Evolutionary conservation across 1,139 yeast species (phyloP), one percentile per base, ranked within the genome.

Genomic region (Lodderomyces metapsilosis): DNA sequence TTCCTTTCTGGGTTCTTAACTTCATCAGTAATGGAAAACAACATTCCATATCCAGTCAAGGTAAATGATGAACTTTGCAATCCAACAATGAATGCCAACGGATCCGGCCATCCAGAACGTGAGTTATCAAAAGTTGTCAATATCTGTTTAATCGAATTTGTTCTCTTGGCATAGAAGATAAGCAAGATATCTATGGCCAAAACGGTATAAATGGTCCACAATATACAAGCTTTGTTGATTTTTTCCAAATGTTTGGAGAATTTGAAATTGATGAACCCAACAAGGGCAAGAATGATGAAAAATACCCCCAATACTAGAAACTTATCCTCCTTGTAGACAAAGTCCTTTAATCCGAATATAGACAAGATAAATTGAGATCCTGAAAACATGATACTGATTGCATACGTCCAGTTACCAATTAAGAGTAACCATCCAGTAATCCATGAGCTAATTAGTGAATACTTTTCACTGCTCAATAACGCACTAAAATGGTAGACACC

Each of bases 11-110:
- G 92, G 30, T 71, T 71, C 51, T 80, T 80, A 11, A 87, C 92
- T 61, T 87, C 95, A 57, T 87, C 95, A 27, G 89, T 80, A 71
- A 87, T 76, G 6, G 92, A 83, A 13, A 88, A 87, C 21, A 88
- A 68, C 77, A 87, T 82, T 21, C 92, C 92, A 58, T 84, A 87
- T 0, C 95, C 95, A 46, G 87, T 86, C 54, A 86, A 68, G 20
- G 92, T 85, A 59, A 85, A 85, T 34, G 86, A 82, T 0, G 91
- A 80, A 51, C 87, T 84, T 57, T 85, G 91, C 43, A 87, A 74
- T 0, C 94, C 94, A 32, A 86, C 78, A 41, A 84, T 64, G 46
- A 84, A 84, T 1, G 91, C 88, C 45, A 84, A 52, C 1, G 75
- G 68, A 39, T 71, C 77, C 1, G 86, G 81, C 84, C 88, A 84